Conservation (phyloP, 2,329 filamentous ascomycete species). For the Arthrinium puccinioides region DNA sequence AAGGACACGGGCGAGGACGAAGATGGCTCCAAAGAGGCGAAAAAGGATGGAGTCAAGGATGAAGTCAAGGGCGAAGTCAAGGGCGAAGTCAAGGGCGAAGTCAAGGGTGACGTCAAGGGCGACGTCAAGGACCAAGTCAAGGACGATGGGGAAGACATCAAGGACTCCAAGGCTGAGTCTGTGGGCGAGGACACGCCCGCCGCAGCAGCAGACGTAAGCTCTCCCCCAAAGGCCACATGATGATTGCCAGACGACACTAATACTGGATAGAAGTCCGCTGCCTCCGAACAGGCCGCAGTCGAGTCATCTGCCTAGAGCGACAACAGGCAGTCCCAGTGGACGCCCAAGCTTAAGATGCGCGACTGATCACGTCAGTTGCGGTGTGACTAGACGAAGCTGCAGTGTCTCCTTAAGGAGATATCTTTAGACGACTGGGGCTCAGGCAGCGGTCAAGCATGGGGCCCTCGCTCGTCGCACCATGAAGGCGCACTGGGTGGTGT, state of each 20-base stretch:
- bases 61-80: conserved; percentile 6
- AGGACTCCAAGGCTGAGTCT: conserved; percentile 15
- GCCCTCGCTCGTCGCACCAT: too few relatives aligned
- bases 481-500: conserved; percentile 1
- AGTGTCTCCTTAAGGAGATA: too few relatives aligned
- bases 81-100: conserved; percentile 28
- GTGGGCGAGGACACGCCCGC: conserved; percentile 20
- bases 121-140: conserved; percentile 13
- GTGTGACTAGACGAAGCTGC: too few relatives aligned
- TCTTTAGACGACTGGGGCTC: too few relatives aligned
- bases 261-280: background rate
- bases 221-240: background rate
- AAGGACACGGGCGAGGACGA: conserved; percentile 14
- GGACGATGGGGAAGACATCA: conserved; percentile 22
- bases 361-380: too few relatives aligned
- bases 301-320: conserved; percentile 2
- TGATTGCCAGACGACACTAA: background rate
- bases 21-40: conserved; percentile 10
- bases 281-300: background rate
- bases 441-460: too few relatives aligned
- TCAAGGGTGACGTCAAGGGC: conserved; percentile 10
- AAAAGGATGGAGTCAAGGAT: conserved; percentile 27
- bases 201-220: conserved; percentile 31
- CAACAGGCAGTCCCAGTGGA: too few relatives aligned
- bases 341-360: too few relatives aligned